Percentiles rank a stretch among this genome's conserved stretches.
Evolutionary conservation across 768 basidiomycete genomes (phyloP).

Genomic region (Rhodotorula graminis): DNA sequence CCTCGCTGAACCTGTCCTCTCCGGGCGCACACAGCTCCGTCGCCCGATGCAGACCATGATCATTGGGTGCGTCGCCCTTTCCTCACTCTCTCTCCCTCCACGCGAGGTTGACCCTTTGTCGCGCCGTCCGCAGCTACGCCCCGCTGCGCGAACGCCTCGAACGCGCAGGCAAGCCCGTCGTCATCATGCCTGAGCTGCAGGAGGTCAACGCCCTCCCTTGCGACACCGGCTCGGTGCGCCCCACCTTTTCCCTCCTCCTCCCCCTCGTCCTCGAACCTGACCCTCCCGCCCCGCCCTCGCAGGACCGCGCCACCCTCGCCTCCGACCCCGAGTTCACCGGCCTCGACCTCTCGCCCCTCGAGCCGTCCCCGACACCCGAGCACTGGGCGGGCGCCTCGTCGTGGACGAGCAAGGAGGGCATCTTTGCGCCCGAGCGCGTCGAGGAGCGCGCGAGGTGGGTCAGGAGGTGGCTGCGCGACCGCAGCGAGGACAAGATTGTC

Average conservation of each 20-base stretch:
- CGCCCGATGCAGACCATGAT: constrained; percentile 45
- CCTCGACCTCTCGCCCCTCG: constrained; percentile 43
- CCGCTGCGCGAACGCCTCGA: constrained; percentile 39
- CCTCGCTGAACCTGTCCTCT: neutral
- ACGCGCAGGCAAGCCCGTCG: constrained; percentile 39
- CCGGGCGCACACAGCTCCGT: constrained; percentile 28
- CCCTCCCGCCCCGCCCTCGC: neutral
- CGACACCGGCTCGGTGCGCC: constrained; percentile 34
- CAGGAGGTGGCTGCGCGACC: constrained; percentile 43
- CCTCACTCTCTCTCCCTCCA: neutral
- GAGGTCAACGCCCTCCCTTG: constrained; percentile 42
- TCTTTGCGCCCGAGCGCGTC: constrained; percentile 23
- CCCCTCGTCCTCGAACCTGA: neutral
- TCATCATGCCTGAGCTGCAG: constrained; percentile 45
- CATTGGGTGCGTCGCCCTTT: constrained; percentile 5
- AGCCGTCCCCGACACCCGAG: neutral
- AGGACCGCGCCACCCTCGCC: constrained; percentile 30
- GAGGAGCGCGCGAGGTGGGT: constrained; percentile 37
- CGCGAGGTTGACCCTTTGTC: too few relatives aligned
- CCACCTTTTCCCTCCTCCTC: constrained; percentile 12
- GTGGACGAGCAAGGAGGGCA: constrained; percentile 45
- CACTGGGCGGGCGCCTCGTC: constrained; percentile 17
- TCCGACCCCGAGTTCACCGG: constrained; percentile 39
- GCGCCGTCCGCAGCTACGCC: constrained; percentile 39
- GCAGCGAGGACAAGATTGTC: constrained; percentile 46